phyloP scores from a whole-genome alignment of 2,329 filamentous ascomycete species.

The Verticillium dahliae region DNA sequence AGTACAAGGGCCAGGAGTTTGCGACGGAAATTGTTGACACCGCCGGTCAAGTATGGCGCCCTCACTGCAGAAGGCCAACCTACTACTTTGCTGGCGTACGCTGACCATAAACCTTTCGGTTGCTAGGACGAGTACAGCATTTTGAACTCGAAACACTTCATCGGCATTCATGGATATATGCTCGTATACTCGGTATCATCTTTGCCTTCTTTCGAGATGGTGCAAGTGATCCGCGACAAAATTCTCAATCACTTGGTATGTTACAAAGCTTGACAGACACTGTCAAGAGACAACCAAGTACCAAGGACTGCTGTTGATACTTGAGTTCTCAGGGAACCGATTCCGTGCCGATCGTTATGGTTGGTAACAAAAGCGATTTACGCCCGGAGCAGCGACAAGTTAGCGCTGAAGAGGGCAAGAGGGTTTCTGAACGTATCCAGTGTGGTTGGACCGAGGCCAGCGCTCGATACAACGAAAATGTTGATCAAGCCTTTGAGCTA shows the following conservation, averaged over 20 bases:
- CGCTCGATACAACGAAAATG: slow-evolving; percentile 90
- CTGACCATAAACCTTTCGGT: slow-evolving; percentile 9
- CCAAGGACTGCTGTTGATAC: not conserved
- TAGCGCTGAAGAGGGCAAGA: slow-evolving; percentile 74
- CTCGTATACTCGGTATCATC: slow-evolving; percentile 97
- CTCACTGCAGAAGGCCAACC: not conserved
- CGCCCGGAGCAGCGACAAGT: slow-evolving; percentile 91
- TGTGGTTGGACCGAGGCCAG: slow-evolving; percentile 95
- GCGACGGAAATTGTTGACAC: slow-evolving; percentile 98
- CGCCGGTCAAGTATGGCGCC: slow-evolving; percentile 69
- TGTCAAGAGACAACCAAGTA: not conserved
- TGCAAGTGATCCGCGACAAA: slow-evolving; percentile 91
- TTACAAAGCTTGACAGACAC: not conserved
- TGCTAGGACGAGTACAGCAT: slow-evolving; percentile 96
- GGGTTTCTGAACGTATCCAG: slow-evolving; percentile 76
- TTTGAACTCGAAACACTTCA: slow-evolving; percentile 96
- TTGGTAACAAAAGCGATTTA: slow-evolving; percentile 95
- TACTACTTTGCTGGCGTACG: not conserved
- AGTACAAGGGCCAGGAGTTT: slow-evolving; percentile 87
- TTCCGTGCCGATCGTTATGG: slow-evolving; percentile 85
- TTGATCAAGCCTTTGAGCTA: slow-evolving; percentile 84
- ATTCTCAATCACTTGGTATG: slow-evolving; percentile 90
- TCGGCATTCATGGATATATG: slow-evolving; percentile 98
- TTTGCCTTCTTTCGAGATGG: slow-evolving; percentile 94
- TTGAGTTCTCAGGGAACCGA: slow-evolving; percentile 66